Conservation (phyloP, 1,139 yeast species). For the Candida freyschussii region DNA sequence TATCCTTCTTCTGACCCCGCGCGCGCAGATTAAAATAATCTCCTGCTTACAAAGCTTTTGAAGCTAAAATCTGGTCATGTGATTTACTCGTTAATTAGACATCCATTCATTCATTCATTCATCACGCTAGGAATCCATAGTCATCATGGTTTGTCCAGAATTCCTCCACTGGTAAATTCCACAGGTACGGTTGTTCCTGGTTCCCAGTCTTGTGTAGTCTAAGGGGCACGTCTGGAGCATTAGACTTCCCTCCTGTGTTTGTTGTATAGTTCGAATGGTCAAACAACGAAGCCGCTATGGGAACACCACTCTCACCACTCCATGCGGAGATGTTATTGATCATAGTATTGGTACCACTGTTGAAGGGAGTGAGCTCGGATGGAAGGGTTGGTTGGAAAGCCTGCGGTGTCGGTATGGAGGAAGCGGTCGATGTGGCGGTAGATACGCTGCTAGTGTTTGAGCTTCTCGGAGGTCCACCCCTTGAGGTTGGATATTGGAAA, state of each 20-base stretch:
- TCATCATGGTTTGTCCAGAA: slow-evolving; percentile 41
- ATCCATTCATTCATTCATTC: too few relatives aligned
- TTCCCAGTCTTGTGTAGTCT: slow-evolving; percentile 2
- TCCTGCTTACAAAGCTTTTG: too few relatives aligned
- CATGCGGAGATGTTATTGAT: slow-evolving; percentile 57
- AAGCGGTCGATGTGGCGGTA: slow-evolving; percentile 13
- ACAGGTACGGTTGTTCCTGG: slow-evolving; percentile 21
- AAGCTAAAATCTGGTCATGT: too few relatives aligned
- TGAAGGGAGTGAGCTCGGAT: slow-evolving; percentile 37
- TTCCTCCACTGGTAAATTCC: slow-evolving; percentile 35
- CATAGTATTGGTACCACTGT: slow-evolving; percentile 53
- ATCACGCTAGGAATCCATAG: slow-evolving; percentile 37
- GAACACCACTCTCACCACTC: slow-evolving; percentile 43
- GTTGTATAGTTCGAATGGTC: slow-evolving; percentile 14
- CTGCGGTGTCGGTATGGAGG: slow-evolving; percentile 16
- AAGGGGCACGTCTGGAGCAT: too few relatives aligned
- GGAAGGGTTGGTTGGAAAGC: slow-evolving; percentile 11
- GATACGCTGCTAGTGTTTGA: slow-evolving; percentile 4
- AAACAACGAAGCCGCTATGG: slow-evolving; percentile 22
- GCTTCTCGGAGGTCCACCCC: slow-evolving; percentile 17
- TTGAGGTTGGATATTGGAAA: slow-evolving; percentile 16
- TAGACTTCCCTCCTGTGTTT: not conserved
- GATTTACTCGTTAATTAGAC: too few relatives aligned
- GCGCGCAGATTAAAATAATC: too few relatives aligned
- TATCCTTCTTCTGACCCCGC: too few relatives aligned